phyloP scores from a whole-genome alignment of 768 basidiomycete genomes.

The Pilatotrama ljubarskyi region DNA sequence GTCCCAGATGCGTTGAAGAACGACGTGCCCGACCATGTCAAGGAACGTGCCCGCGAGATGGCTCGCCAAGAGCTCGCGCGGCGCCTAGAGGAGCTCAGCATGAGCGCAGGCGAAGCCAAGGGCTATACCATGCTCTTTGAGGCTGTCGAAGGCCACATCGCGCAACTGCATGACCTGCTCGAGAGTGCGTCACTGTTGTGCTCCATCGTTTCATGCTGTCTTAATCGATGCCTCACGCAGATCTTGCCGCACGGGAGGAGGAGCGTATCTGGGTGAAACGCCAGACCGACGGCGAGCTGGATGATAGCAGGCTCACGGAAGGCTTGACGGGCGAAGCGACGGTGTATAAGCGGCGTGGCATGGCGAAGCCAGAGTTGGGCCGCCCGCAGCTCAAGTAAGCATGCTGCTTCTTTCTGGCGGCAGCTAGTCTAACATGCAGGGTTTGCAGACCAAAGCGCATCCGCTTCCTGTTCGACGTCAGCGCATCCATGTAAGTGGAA shows the following conservation, averaged over 20 bases:
- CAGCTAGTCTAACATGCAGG: background rate
- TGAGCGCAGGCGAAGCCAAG: conserved; percentile 55
- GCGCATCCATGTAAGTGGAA: conserved; percentile 58
- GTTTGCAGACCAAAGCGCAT: conserved; percentile 59
- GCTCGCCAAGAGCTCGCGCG: conserved; percentile 61
- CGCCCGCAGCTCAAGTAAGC: conserved; percentile 66
- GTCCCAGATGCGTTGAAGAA: conserved; percentile 55
- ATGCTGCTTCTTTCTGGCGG: background rate
- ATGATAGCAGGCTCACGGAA: conserved; percentile 65
- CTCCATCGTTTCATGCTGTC: background rate
- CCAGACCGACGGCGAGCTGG: conserved; percentile 70
- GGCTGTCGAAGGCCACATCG: conserved; percentile 60
- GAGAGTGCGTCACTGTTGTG: conserved; percentile 48
- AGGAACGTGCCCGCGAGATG: conserved; percentile 66
- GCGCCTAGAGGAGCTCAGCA: conserved; percentile 62
- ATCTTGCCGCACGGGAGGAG: conserved; percentile 67
- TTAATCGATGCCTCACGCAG: conserved; percentile 32
- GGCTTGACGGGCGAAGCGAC: conserved; percentile 68
- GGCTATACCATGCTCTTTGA: conserved; percentile 53
- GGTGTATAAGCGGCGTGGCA: conserved; percentile 68
- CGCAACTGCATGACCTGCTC: conserved; percentile 57
- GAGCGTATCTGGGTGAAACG: conserved; percentile 73
- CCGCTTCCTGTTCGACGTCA: conserved; percentile 68
- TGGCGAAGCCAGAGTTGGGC: conserved; percentile 69
- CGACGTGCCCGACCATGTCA: conserved; percentile 59